These are phyloP conservation scores for Cryoendolithus antarcticus DNA, from an alignment of 2,329 filamentous ascomycete genomes.

Conservation along the genomic window DNA sequence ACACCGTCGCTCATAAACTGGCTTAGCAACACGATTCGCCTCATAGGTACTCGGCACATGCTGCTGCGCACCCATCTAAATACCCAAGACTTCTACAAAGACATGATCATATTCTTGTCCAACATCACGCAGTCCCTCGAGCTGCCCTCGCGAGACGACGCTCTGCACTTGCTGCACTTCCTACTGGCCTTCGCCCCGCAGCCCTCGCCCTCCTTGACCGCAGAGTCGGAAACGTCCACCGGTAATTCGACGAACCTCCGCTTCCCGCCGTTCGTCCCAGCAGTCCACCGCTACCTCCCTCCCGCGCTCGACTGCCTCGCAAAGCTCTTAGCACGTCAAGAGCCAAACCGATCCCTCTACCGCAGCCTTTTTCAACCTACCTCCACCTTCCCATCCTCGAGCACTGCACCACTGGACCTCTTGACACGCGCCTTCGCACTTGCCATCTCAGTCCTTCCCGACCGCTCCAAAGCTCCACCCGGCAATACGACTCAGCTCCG, in stretches of 20 bases:
- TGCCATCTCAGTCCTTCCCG: slow-evolving; percentile 73
- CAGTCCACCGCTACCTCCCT: slow-evolving; percentile 75
- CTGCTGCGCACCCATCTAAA: slow-evolving; percentile 71
- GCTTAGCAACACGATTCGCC: slow-evolving; percentile 68
- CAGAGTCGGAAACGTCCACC: slow-evolving; percentile 3
- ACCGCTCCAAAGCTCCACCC: slow-evolving; percentile 47
- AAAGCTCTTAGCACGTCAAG: slow-evolving; percentile 82
- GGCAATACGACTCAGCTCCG: slow-evolving; percentile 36
- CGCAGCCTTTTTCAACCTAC: slow-evolving; percentile 64
- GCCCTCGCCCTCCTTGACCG: slow-evolving; percentile 49
- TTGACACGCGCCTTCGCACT: slow-evolving; percentile 79
- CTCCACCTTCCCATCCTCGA: slow-evolving; percentile 19
- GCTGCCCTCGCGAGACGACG: slow-evolving; percentile 76
- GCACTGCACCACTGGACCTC: slow-evolving; percentile 56
- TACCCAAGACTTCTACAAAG: slow-evolving; percentile 94
- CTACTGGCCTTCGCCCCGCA: slow-evolving; percentile 79
- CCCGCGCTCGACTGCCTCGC: slow-evolving; percentile 82
- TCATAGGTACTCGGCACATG: slow-evolving; percentile 80
- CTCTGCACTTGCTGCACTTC: slow-evolving; percentile 75
- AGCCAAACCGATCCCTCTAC: slow-evolving; percentile 80
- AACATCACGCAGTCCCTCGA: slow-evolving; percentile 69
- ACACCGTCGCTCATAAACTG: slow-evolving; percentile 71
- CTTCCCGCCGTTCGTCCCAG: slow-evolving; percentile 71
- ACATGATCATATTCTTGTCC: slow-evolving; percentile 75
- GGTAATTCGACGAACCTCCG: slow-evolving; percentile 42